Evolutionary conservation across 2,329 filamentous ascomycete genomes (phyloP).

Genomic region (Colletotrichum theobromicola): DNA sequence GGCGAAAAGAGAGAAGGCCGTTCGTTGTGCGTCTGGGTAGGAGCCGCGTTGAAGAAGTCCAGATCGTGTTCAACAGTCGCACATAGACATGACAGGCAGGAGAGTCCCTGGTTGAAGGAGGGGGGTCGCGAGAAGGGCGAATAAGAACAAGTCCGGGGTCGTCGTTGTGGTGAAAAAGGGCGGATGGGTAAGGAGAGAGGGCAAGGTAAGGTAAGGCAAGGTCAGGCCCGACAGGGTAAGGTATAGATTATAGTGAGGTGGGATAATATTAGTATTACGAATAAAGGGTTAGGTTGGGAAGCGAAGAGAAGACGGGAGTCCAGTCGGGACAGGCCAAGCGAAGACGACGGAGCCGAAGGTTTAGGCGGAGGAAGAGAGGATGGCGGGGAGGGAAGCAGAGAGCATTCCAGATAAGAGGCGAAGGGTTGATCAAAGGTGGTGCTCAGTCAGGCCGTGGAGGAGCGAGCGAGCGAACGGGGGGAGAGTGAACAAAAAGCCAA

Average conservation of each 20-base stretch:
- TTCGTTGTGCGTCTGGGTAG: not conserved
- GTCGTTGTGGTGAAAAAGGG: constrained; percentile 8
- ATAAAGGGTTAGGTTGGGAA: constrained; percentile 12
- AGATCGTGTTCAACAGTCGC: constrained; percentile 6
- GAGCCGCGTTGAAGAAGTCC: not conserved
- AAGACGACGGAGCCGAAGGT: constrained; percentile 6
- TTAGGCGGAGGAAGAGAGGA: not conserved
- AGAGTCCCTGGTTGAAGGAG: constrained; percentile 13
- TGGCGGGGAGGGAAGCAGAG: constrained; percentile 1
- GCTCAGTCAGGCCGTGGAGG: not conserved
- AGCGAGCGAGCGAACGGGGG: not conserved
- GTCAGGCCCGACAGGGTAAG: constrained; percentile 13
- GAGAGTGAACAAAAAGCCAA: not conserved
- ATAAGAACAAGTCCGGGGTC: constrained; percentile 8
- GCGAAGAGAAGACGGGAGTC: constrained; percentile 13
- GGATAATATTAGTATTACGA: constrained; percentile 21
- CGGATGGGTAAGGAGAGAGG: constrained; percentile 7
- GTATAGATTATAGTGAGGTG: constrained; percentile 19
- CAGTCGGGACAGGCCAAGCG: not conserved
- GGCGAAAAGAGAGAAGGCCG: not conserved
- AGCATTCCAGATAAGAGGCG: constrained; percentile 13
- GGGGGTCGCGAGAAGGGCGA: constrained; percentile 4
- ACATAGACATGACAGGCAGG: constrained; percentile 18
- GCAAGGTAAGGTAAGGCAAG: constrained; percentile 4
- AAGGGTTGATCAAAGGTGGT: not conserved